Evolutionary conservation across 306 rosid species (phyloP).

Genomic region (Ziziphus jujuba): DNA sequence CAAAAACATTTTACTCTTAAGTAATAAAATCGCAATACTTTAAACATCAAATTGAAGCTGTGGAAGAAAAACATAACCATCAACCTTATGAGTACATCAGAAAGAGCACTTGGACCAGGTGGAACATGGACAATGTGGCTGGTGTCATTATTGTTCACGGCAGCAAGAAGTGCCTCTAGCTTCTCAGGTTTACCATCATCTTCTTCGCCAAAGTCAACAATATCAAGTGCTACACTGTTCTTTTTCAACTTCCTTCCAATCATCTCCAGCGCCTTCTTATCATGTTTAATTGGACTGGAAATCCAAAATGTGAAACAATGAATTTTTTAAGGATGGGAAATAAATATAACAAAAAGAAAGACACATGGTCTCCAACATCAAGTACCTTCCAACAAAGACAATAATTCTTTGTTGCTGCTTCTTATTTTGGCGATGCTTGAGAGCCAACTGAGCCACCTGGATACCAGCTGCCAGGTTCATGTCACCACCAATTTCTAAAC

Average conservation of each 20-base stretch:
- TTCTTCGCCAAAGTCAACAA: constrained; percentile 86
- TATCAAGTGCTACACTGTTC: constrained; percentile 91
- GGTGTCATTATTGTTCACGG: constrained; percentile 79
- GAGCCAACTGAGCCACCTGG: constrained; percentile 97
- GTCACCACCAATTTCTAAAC: constrained; percentile 92
- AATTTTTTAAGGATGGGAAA: constrained; percentile 11
- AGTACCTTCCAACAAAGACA: constrained; percentile 88
- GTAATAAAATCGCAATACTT: not conserved
- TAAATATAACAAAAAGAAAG: constrained; percentile 2
- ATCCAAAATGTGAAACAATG: constrained; percentile 14
- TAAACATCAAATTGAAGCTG: no score
- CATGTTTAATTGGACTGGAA: constrained; percentile 71
- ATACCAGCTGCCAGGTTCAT: constrained; percentile 92
- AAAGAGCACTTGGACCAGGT: constrained; percentile 55
- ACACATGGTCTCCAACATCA: not conserved
- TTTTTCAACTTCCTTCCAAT: constrained; percentile 87
- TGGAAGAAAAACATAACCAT: constrained; percentile 15
- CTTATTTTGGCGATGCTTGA: constrained; percentile 96
- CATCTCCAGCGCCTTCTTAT: constrained; percentile 75
- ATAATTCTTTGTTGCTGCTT: constrained; percentile 97
- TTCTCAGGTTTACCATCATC: constrained; percentile 85
- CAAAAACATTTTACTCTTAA: not conserved
- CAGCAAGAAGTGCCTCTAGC: constrained; percentile 77
- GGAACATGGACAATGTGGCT: constrained; percentile 69
- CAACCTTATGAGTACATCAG: constrained; percentile 71